phyloP scores from a whole-genome alignment of 345 rosid genomes.

The Microcos paniculata region DNA sequence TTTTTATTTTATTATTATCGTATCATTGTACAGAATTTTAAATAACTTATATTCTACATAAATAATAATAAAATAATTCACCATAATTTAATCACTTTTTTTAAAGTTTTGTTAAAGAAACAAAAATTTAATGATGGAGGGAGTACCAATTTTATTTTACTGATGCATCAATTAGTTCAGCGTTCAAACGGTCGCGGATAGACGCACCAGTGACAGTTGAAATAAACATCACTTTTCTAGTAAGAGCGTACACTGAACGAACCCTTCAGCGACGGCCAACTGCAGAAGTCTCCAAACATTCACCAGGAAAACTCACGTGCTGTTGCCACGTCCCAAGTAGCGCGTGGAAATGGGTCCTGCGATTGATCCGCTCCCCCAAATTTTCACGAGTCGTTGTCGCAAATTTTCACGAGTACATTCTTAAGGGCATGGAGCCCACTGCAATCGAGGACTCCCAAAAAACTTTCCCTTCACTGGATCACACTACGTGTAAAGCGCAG shows the following conservation, averaged over 20 bases:
- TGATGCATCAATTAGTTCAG: too few species aligned
- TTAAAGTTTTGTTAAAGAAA: too few species aligned
- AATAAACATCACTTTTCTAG: neutral
- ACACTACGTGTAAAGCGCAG: conserved; percentile 14
- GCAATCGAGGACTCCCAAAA: neutral
- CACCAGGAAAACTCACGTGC: neutral
- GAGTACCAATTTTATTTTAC: too few species aligned
- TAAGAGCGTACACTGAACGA: neutral
- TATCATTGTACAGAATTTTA: too few species aligned
- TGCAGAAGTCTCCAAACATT: neutral
- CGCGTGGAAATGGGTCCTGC: neutral
- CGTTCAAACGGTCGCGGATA: neutral
- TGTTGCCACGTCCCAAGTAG: neutral
- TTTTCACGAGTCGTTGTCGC: neutral
- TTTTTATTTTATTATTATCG: too few species aligned
- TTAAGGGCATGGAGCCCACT: neutral
- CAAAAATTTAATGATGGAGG: too few species aligned
- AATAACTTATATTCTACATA: too few species aligned
- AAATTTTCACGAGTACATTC: conserved; percentile 9
- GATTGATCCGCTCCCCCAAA: neutral
- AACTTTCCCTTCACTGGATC: neutral
- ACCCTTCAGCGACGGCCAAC: neutral
- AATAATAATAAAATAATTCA: too few species aligned
- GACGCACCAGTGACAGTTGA: conserved; percentile 14
- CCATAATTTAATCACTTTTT: too few species aligned